Base-by-base conservation (phyloP, 2,329 filamentous ascomycete genomes). In the Botryotinia narcissicola region DNA sequence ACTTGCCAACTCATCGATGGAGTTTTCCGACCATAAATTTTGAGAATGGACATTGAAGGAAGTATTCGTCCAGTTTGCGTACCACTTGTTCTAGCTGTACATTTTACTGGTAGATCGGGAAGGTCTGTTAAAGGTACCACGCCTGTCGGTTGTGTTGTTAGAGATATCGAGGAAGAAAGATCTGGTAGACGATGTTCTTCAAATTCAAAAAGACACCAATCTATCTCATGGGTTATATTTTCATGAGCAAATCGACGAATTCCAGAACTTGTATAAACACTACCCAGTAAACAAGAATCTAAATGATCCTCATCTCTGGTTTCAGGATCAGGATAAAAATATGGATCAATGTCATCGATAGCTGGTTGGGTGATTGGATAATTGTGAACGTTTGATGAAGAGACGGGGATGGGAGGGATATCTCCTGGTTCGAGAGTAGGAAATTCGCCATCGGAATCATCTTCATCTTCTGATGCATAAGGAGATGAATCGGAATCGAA, bases 151-250 rank as follows among this genome's bases (percentile, higher is more conserved):
- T 77, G 89, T 78, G 76, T 79, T 73, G 81, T 85, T 67, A 83
- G 82, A 46, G 79, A 80, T 14, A 89, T 89, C 35, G 97, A 91
- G 18, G 88, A 83, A 78, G 98, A 98, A 74, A 89, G 87, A 0
- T 87, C 85, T 4, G 95, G 93, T 22, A 91, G 84, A 1, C 95
- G 89, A 18, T 91, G 87, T 6, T 91, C 86, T 18, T 91, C 85
- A 76, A 98, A 93, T 77, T 93, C 90, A 78, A 98, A 94, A 3
- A 98, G 85, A 0, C 95, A 94, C 95, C 95, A 98, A 82, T 98
- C 95, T 62, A 98, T 94, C 82, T 98, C 95, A 81, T 98, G 95
- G 9, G 93, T 86, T 37, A 97, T 84, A 7, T 91, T 90, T 75
- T 92, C 86, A 74, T 91, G 87, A 70, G 85, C 87, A 80, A 92